A percentile compares a stretch with the other conserved stretches of the same genome.
Evolutionary conservation across 345 rosid species (phyloP).

Genomic region (Melaleuca quinquenervia): DNA sequence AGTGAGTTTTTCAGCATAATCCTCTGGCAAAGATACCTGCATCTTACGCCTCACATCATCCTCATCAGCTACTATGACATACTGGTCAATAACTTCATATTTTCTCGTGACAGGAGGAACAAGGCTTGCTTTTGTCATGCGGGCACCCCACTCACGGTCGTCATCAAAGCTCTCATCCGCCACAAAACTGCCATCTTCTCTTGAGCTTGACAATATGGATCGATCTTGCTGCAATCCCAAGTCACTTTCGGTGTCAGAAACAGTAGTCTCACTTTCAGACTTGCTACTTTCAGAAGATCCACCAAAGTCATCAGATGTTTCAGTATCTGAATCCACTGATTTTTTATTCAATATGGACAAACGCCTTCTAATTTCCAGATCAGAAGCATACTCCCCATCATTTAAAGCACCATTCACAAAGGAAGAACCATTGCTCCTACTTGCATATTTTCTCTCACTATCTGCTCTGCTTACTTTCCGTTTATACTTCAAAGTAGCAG

Average conservation of each 20-base stretch:
- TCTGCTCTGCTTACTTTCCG: constrained; percentile 38
- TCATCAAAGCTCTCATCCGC: constrained; percentile 61
- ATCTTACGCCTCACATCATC: constrained; percentile 84
- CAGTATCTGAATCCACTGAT: constrained; percentile 81
- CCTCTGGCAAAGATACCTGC: constrained; percentile 92
- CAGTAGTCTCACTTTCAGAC: constrained; percentile 58
- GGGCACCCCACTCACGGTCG: constrained; percentile 99
- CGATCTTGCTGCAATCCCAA: constrained; percentile 55
- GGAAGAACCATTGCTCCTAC: constrained; percentile 51
- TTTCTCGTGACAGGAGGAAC: constrained; percentile 99
- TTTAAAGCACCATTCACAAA: constrained; percentile 39
- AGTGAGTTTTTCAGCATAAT: constrained; percentile 85
- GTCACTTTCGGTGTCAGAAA: constrained; percentile 89
- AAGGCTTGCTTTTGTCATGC: constrained; percentile 95
- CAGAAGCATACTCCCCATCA: constrained; percentile 77
- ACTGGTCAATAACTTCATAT: constrained; percentile 83
- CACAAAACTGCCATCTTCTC: constrained; percentile 43
- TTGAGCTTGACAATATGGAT: constrained; percentile 46
- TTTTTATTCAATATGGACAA: constrained; percentile 73
- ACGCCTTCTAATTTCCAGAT: constrained; percentile 80
- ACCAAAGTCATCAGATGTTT: constrained; percentile 74
- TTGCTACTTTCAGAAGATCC: constrained; percentile 56
- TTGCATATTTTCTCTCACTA: constrained; percentile 54
- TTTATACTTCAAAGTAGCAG: constrained; percentile 55
- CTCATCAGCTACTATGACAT: constrained; percentile 77